Evolutionary conservation across 1,139 yeast species (phyloP).

Genomic region (Zhuliangozyma blackwelliae): DNA sequence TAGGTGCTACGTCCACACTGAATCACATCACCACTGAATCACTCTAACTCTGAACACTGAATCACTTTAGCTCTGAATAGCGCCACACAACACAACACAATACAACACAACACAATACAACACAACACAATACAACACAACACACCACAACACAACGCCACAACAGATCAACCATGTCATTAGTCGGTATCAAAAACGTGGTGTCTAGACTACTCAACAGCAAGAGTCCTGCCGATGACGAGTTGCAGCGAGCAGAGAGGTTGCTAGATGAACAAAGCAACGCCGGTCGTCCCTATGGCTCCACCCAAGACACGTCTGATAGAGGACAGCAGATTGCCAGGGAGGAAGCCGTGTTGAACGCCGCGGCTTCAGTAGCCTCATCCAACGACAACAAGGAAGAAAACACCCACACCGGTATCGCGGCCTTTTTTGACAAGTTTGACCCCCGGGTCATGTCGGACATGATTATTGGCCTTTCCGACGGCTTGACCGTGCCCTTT

Average conservation of each 20-base stretch:
- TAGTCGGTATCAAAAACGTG: conserved; percentile 40
- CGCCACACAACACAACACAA: too few species aligned
- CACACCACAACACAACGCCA: too few species aligned
- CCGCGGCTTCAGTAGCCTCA: conserved; percentile 14
- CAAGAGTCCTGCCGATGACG: conserved; percentile 23
- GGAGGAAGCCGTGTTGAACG: conserved; percentile 36
- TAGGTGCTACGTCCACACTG: too few species aligned
- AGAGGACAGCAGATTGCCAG: conserved; percentile 35
- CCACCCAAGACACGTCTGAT: conserved; percentile 25
- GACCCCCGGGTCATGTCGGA: conserved; percentile 81
- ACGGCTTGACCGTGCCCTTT: conserved; percentile 81
- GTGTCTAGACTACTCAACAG: conserved; percentile 21
- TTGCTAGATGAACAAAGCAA: conserved; percentile 29
- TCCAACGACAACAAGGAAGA: conserved; percentile 19
- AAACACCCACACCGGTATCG: conserved; percentile 15
- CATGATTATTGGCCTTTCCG: conserved; percentile 72
- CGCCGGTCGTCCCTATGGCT: conserved; percentile 42
- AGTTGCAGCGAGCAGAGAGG: conserved; percentile 30
- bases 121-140: too few species aligned
- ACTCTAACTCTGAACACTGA: too few species aligned
- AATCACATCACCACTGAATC: too few species aligned
- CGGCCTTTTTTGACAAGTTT: conserved; percentile 38
- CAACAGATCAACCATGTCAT: conserved; percentile 22
- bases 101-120: too few species aligned
- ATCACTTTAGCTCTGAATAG: too few species aligned